Evolutionary conservation across 1,139 yeast genomes (phyloP).

Genomic region (Kodamaea suecica): DNA sequence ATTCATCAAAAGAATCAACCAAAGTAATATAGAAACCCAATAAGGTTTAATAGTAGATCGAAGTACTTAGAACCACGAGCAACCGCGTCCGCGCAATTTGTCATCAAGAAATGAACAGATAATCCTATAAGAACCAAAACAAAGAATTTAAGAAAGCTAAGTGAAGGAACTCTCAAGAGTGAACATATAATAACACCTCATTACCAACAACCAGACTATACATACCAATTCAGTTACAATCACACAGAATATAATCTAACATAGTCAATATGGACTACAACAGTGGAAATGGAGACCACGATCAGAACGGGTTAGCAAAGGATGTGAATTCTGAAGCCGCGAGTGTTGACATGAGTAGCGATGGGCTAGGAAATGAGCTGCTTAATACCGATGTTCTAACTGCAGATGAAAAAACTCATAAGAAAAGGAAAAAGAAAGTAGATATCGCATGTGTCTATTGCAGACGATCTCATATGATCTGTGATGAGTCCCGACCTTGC

Average conservation of each 20-base stretch:
- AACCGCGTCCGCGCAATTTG: background rate
- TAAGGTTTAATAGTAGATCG: background rate
- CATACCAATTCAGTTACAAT: too few relatives aligned
- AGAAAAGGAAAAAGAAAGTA: constrained; percentile 50
- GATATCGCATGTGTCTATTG: constrained; percentile 86
- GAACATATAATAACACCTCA: too few relatives aligned
- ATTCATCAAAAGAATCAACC: background rate
- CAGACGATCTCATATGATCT: constrained; percentile 90
- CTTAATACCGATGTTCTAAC: background rate
- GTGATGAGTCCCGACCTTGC: constrained; percentile 86
- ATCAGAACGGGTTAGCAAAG: too few relatives aligned
- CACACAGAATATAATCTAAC: too few relatives aligned
- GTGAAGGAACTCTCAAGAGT: too few relatives aligned
- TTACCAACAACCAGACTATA: too few relatives aligned
- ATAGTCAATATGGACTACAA: too few relatives aligned
- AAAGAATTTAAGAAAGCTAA: too few relatives aligned
- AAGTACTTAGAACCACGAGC: background rate
- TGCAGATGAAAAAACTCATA: constrained; percentile 2
- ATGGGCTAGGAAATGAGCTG: too few relatives aligned
- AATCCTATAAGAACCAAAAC: background rate
- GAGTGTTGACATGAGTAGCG: background rate
- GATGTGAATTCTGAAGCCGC: too few relatives aligned
- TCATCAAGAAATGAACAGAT: background rate
- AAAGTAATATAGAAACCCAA: background rate
- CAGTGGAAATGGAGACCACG: too few relatives aligned